phyloP scores from a whole-genome alignment of 257 asterid genomes.

The Nicotiana otophora region DNA sequence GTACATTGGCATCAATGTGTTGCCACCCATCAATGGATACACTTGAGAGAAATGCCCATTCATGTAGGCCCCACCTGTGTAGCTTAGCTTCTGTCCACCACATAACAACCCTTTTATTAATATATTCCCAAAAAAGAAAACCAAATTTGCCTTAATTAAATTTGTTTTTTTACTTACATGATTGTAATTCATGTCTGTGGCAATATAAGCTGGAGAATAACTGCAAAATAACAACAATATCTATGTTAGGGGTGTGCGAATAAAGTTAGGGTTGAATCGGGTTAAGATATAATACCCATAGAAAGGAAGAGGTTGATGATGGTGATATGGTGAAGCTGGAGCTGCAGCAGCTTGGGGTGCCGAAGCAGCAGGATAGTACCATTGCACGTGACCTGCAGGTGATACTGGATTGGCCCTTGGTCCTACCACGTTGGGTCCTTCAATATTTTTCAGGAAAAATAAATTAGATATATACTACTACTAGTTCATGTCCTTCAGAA shows the following conservation, averaged over 20 bases:
- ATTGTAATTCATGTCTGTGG: slow-evolving; percentile 67
- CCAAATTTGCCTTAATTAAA: neutral
- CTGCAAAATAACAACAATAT: slow-evolving; percentile 11
- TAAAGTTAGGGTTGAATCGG: too few relatives aligned
- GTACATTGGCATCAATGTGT: slow-evolving; percentile 73
- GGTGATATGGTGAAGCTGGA: slow-evolving; percentile 35
- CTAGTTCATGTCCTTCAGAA: too few relatives aligned
- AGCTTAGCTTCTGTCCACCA: slow-evolving; percentile 52
- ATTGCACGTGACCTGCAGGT: slow-evolving; percentile 57
- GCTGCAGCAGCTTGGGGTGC: slow-evolving; percentile 36
- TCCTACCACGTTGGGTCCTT: slow-evolving; percentile 62
- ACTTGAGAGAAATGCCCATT: slow-evolving; percentile 72
- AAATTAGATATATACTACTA: neutral
- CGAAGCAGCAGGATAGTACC: slow-evolving; percentile 61
- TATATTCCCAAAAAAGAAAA: too few relatives aligned
- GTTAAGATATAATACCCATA: slow-evolving; percentile 38
- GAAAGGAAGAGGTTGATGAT: slow-evolving; percentile 60
- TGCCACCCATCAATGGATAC: slow-evolving; percentile 58
- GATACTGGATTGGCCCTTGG: slow-evolving; percentile 49
- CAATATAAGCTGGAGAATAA: slow-evolving; percentile 64
- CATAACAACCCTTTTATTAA: neutral
- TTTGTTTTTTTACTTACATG: slow-evolving; percentile 49
- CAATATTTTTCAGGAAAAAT: neutral
- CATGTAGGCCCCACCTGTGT: slow-evolving; percentile 75
- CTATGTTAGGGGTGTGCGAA: too few relatives aligned